phyloP scores from a whole-genome alignment of 2,329 filamentous ascomycete species.

The Penicillium occitanis region DNA sequence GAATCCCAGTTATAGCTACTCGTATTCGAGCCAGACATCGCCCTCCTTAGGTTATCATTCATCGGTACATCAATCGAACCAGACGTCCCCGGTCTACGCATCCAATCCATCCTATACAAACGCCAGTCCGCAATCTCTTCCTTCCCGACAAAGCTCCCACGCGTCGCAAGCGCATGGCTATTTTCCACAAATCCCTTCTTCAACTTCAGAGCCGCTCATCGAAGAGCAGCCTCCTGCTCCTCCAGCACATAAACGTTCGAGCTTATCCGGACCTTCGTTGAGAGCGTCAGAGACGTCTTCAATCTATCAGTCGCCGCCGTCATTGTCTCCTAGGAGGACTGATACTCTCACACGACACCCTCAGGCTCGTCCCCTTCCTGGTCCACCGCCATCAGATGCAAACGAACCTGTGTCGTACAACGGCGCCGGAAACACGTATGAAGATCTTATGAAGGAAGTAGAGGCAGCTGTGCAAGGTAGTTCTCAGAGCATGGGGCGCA shows the following conservation, averaged over 20 bases:
- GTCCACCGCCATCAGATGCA: slow-evolving; percentile 45
- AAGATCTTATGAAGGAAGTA: slow-evolving; percentile 59
- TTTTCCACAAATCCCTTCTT: slow-evolving; percentile 12
- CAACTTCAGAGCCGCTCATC: slow-evolving; percentile 13
- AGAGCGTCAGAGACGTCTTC: slow-evolving; percentile 48
- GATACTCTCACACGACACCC: slow-evolving; percentile 58
- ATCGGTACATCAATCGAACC: slow-evolving; percentile 31
- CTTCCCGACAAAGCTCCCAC: slow-evolving; percentile 17
- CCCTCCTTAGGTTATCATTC: slow-evolving; percentile 32
- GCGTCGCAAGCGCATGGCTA: slow-evolving; percentile 24
- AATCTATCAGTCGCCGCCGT: slow-evolving; percentile 53
- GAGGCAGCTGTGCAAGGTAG: slow-evolving; percentile 50
- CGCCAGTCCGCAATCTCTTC: slow-evolving; percentile 16
- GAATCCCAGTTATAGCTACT: slow-evolving; percentile 29
- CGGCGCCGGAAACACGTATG: slow-evolving; percentile 41
- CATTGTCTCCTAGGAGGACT: slow-evolving; percentile 52
- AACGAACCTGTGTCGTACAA: slow-evolving; percentile 42
- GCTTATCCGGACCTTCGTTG: slow-evolving; percentile 33
- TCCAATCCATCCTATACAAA: slow-evolving; percentile 26
- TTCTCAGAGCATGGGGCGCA: slow-evolving; percentile 13
- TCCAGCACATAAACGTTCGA: slow-evolving; percentile 34
- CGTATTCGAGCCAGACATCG: slow-evolving; percentile 27
- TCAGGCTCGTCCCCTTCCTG: slow-evolving; percentile 59
- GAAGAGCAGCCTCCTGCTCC: slow-evolving; percentile 38
- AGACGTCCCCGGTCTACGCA: slow-evolving; percentile 28